A percentile compares a stretch with the other conserved stretches of the same genome.
These are phyloP conservation scores for Penicillium bovifimosum DNA, from an alignment of 495 filamentous ascomycete species.

Conservation along the genomic window DNA sequence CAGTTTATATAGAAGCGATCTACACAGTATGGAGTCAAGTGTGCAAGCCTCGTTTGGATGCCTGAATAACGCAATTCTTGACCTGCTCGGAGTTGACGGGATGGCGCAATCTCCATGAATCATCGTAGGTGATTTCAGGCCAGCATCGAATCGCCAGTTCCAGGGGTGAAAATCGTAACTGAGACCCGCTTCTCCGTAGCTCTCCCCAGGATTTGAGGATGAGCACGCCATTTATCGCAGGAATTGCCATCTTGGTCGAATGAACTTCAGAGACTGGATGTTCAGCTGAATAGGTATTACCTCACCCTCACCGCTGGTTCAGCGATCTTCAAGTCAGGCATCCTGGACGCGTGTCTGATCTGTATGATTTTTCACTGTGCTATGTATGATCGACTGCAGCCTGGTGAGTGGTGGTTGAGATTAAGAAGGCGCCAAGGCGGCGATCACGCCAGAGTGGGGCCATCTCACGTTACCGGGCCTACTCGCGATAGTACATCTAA, in stretches of 20 bases:
- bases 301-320: slow-evolving; percentile 16
- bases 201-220: neutral
- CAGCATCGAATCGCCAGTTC: neutral
- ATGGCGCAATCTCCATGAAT: slow-evolving; percentile 35
- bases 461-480: no score
- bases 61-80: slow-evolving; percentile 12
- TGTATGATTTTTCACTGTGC: no score
- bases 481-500: no score
- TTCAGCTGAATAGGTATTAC: neutral
- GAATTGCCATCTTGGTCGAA: slow-evolving; percentile 17
- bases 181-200: neutral
- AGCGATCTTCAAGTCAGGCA: neutral
- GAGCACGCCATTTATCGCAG: slow-evolving; percentile 26
- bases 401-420: no score
- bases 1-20: slow-evolving; percentile 7
- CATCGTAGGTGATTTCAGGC: slow-evolving; percentile 14
- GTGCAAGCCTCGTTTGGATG: slow-evolving; percentile 1
- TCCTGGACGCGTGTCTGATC: neutral
- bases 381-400: no score
- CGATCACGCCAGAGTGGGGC: no score
- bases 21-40: neutral
- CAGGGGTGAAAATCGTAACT: neutral
- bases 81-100: slow-evolving; percentile 12
- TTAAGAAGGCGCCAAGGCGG: no score
- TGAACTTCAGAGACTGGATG: neutral